Percentiles rank a stretch among this genome's conserved stretches.
Evolutionary conservation across 148 eudicot genomes (phyloP).

Genomic region (Chenopodium berlandieri): DNA sequence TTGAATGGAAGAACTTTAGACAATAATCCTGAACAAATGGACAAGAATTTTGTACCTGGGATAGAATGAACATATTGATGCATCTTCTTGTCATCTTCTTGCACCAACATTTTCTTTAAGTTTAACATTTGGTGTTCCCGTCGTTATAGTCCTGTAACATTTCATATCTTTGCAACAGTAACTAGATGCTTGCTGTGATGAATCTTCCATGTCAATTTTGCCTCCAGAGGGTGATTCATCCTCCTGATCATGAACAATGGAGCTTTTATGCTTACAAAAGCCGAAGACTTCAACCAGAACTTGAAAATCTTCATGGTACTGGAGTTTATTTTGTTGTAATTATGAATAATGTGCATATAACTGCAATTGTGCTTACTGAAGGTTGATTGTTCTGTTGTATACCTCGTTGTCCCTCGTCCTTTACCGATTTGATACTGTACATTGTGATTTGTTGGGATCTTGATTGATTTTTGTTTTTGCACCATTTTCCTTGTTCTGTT

Average conservation of each 20-base stretch:
- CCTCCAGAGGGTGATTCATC: background rate
- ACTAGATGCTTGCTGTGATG: conserved; percentile 11
- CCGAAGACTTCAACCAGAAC: background rate
- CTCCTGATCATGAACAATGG: background rate
- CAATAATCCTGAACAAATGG: background rate
- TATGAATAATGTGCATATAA: conserved; percentile 11
- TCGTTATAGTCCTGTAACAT: background rate
- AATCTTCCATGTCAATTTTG: background rate
- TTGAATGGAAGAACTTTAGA: background rate
- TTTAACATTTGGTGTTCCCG: background rate
- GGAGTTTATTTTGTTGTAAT: conserved; percentile 4
- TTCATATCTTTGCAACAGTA: background rate
- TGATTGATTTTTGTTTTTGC: background rate
- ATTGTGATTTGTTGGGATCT: conserved; percentile 2
- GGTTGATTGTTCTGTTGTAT: background rate
- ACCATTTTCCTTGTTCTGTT: background rate
- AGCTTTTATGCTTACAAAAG: background rate
- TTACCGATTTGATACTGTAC: background rate
- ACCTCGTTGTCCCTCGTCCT: conserved; percentile 10
- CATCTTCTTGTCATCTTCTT: background rate
- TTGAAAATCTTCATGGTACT: background rate
- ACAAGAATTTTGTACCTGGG: background rate
- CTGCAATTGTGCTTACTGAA: conserved; percentile 3
- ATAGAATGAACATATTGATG: background rate
- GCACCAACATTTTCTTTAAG: background rate